Evolutionary conservation across 2,329 filamentous ascomycete species (phyloP), one percentile per base, ranked within the genome.

Genomic region (Didymella keratinophila): DNA sequence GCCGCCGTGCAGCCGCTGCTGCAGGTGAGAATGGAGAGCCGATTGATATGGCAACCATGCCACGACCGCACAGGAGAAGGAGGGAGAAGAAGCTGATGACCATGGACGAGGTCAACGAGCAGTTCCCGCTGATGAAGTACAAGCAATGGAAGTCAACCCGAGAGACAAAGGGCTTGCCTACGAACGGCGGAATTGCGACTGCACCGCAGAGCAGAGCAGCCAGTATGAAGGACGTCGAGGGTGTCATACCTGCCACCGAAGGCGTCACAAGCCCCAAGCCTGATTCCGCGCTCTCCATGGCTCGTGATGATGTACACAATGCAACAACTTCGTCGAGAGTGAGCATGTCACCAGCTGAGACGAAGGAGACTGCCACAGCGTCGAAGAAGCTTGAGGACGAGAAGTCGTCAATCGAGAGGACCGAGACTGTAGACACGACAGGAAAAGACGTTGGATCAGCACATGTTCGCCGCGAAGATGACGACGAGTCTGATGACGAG

Each of bases 31-130:
- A 91, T 74, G 79, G 79, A 61, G 93, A 97, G 63, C 91, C 90
- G 16, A 96, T 99, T 71, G 93, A 93, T 62, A 82, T 99, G 64
- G 86, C 93, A 58, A 86, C 89, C 56, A 93, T 98, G 85, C 91
- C 92, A 57, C 82, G 92, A 60, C 89, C 92, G 49, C 93, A 95
- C 76, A 87, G 95, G 56, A 86, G 94, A 71, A 87, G 94, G 65
- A 87, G 93, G 59, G 95, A 99, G 78, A 99, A 99, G 87, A 99
- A 97, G 78, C 79, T 99, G 67, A 98, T 99, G 95, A 91, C 91
- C 2, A 97, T 98, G 88, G 95, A 99, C 62, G 95, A 99, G 79
- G 95, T 99, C 63, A 98, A 99, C 75, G 93, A 96, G 67, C 92
- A 96, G 68, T 99, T 99, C 71, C 94, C 95, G 0, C 87, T 97